Conservation (phyloP, 2,329 filamentous ascomycete genomes). For the Lachnellula cervina region DNA sequence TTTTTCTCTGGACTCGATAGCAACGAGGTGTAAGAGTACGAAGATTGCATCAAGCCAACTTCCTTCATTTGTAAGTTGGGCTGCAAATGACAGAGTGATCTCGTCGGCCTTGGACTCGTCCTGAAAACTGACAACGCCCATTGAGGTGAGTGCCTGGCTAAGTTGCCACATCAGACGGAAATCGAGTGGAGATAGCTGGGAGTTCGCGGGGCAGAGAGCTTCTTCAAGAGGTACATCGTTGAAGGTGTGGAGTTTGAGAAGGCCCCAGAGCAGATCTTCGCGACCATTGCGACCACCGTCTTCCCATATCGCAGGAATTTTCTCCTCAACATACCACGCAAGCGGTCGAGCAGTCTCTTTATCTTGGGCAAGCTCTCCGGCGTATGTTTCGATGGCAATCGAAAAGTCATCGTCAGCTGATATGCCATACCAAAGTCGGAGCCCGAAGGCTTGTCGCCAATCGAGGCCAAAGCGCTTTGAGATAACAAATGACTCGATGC, state of each 20-base stretch:
- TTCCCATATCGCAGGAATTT: constrained; percentile 54
- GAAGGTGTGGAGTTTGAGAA: constrained; percentile 75
- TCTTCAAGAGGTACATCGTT: constrained; percentile 59
- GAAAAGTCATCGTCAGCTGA: constrained; percentile 64
- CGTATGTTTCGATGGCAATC: constrained; percentile 67
- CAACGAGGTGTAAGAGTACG: constrained; percentile 71
- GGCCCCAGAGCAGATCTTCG: constrained; percentile 80
- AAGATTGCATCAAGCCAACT: constrained; percentile 70
- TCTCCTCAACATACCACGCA: constrained; percentile 65
- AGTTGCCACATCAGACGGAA: constrained; percentile 82
- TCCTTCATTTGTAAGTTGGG: constrained; percentile 57
- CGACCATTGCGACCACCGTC: constrained; percentile 53
- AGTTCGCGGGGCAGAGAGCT: constrained; percentile 70
- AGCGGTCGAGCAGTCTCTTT: constrained; percentile 64
- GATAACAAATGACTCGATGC: constrained; percentile 73
- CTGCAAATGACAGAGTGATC: constrained; percentile 59
- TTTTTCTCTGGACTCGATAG: constrained; percentile 55
- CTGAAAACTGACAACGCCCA: constrained; percentile 48
- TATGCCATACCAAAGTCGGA: constrained; percentile 85
- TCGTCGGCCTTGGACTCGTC: constrained; percentile 56
- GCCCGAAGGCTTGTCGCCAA: constrained; percentile 89
- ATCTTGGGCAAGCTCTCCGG: constrained; percentile 65
- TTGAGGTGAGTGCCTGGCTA: constrained; percentile 56
- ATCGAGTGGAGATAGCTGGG: constrained; percentile 69
- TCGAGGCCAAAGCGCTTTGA: constrained; percentile 79